Evolutionary conservation across 345 rosid genomes (phyloP), one percentile per base, ranked within the genome.

Genomic region (Toxicodendron radicans): DNA sequence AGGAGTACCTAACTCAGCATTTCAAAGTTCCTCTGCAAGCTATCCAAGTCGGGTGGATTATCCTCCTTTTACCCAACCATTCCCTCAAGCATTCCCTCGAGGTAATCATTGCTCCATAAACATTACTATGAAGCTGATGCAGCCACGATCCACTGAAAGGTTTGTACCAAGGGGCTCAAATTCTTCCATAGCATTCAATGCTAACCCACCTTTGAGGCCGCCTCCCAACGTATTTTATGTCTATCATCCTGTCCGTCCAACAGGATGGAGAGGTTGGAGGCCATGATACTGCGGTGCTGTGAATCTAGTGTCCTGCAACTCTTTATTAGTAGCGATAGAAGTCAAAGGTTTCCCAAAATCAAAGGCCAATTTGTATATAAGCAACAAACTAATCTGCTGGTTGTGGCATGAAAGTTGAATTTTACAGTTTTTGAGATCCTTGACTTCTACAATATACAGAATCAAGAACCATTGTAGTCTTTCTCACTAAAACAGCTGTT

Each of bases 261-360:
- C 64, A 38, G 65, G 41, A 56, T 71, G 77, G 81, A 71, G 43
- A 45, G 57, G 30, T 54, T 46, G 73, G 63, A 73, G 75, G 58
- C 64, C 69, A 17, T 78, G 81, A 81, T 45, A 49, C 11, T 63
- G 30, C 35, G 12, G 64, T 11, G 51, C 59, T 54, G 38, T 4
- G 32, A 56, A 66, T 7, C 59, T n/a, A 6, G 30, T 57, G 16
- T 20, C 27, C 61, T 57, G 30, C 21, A 2, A 18, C 58, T 20
- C n/a, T 20, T 18, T 5, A 54, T 54, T 20, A 14, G 58, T 54
- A 2, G 38, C 27, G n/a, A 0, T 23, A 9, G 13, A 23, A 66
- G 20, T 66, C 35, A 2, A 41, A 46, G 35, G 33, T 23, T 24
- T 23, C 20, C 10, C 0, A 57, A 27, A 48, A 48, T 62, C 20